phyloP scores from a whole-genome alignment of 2,329 filamentous ascomycete species.

The Cordyceps cicadae region DNA sequence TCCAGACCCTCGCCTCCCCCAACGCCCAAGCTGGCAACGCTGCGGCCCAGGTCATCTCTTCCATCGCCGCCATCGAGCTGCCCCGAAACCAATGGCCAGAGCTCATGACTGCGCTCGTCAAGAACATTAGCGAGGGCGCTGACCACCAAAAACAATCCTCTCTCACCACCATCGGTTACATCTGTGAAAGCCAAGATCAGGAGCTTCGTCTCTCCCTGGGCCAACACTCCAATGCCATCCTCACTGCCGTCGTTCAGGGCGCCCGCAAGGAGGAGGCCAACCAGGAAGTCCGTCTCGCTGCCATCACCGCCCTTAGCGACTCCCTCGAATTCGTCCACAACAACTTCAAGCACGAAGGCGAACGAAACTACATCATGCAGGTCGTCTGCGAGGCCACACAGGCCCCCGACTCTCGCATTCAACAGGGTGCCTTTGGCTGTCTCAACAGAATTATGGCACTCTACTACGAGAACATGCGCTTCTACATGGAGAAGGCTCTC shows the following conservation, averaged over 20 bases:
- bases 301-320: slow-evolving; percentile 89
- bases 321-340: slow-evolving; percentile 95
- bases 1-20: slow-evolving; percentile 74
- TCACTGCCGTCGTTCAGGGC: slow-evolving; percentile 95
- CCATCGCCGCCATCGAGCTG: slow-evolving; percentile 90
- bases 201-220: slow-evolving; percentile 75
- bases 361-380: slow-evolving; percentile 99
- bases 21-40: slow-evolving; percentile 80
- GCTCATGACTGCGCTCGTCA: slow-evolving; percentile 79
- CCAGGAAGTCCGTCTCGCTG: slow-evolving; percentile 80
- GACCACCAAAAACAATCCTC: slow-evolving; percentile 91
- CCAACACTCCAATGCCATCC: slow-evolving; percentile 90
- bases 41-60: slow-evolving; percentile 88
- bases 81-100: slow-evolving; percentile 90
- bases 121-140: slow-evolving; percentile 80
- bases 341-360: slow-evolving; percentile 98
- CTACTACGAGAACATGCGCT: slow-evolving; percentile 99
- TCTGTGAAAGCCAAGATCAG: slow-evolving; percentile 89
- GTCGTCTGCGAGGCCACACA: slow-evolving; percentile 98
- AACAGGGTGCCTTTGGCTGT: slow-evolving; percentile 93
- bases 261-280: slow-evolving; percentile 95
- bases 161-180: slow-evolving; percentile 92
- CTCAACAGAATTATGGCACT: slow-evolving; percentile 97
- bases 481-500: slow-evolving; percentile 99
- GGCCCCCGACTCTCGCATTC: slow-evolving; percentile 80